Conservation (phyloP, 805 yeast species). For the Debaryomyces tyrocola region DNA sequence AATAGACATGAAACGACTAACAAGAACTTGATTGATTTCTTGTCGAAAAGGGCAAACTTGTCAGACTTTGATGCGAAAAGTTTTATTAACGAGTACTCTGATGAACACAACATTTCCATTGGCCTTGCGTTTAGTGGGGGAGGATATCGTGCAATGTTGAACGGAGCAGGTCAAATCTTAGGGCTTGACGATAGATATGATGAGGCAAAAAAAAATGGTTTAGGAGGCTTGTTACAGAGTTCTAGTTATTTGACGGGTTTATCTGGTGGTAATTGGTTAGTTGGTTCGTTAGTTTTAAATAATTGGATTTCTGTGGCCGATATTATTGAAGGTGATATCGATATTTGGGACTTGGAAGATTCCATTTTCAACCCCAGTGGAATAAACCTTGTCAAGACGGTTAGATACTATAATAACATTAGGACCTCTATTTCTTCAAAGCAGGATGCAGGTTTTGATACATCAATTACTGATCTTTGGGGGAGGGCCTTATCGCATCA, state of each 20-base stretch:
- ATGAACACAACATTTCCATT: conserved; percentile 24
- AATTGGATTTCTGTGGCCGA: conserved; percentile 35
- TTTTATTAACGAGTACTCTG: conserved; percentile 22
- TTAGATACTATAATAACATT: conserved; percentile 46
- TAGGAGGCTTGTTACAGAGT: conserved; percentile 43
- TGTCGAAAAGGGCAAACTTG: conserved; percentile 28
- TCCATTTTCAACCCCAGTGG: conserved; percentile 67
- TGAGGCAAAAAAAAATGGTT: conserved; percentile 24
- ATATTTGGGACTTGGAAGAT: conserved; percentile 68
- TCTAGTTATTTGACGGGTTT: conserved; percentile 39
- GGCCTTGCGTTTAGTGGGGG: conserved; percentile 22
- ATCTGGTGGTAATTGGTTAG: conserved; percentile 45
- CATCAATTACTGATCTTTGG: conserved; percentile 40
- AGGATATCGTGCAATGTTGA: conserved; percentile 39
- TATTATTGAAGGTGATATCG: conserved; percentile 20
- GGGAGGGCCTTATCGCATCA: conserved; percentile 37
- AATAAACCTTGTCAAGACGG: conserved; percentile 50
- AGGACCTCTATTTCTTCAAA: conserved; percentile 24
- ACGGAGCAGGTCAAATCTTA: conserved; percentile 42
- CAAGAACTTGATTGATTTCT: conserved; percentile 24
- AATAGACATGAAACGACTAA: conserved; percentile 29
- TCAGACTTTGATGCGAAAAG: conserved; percentile 30
- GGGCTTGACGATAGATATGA: conserved; percentile 38
- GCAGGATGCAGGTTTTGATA: conserved; percentile 31
- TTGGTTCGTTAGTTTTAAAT: conserved; percentile 36